These are phyloP conservation scores for Pseudogymnoascus sp. DNA, from an alignment of 2,329 filamentous ascomycete genomes.

Conservation along the genomic window DNA sequence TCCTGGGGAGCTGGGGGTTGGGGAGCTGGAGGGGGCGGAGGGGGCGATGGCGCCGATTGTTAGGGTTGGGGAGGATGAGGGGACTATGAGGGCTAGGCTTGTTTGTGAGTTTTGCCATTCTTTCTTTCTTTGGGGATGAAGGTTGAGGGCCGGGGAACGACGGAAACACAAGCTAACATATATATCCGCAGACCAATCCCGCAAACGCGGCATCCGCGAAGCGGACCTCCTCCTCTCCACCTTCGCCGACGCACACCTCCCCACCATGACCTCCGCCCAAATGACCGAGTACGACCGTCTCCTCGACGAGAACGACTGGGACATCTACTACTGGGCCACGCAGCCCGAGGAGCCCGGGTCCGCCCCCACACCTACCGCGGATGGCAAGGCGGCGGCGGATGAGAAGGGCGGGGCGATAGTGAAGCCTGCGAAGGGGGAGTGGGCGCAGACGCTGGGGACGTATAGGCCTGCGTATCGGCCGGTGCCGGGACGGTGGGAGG, in stretches of 20 bases:
- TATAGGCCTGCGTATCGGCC: slow-evolving; percentile 91
- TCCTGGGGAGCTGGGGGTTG: slow-evolving; percentile 60
- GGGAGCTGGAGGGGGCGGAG: slow-evolving; percentile 76
- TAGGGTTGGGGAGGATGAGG: slow-evolving; percentile 71
- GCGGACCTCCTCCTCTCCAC: slow-evolving; percentile 93
- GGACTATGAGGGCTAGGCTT: slow-evolving; percentile 83
- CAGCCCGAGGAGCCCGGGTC: slow-evolving; percentile 63
- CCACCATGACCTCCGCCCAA: slow-evolving; percentile 62
- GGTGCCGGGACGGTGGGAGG: slow-evolving; percentile 77
- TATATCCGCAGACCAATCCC: slow-evolving; percentile 70
- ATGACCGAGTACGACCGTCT: slow-evolving; percentile 83
- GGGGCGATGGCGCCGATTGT: slow-evolving; percentile 89
- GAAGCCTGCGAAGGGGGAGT: slow-evolving; percentile 58
- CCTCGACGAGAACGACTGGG: slow-evolving; percentile 99
- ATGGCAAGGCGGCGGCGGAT: slow-evolving; percentile 17
- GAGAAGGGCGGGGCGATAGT: slow-evolving; percentile 25
- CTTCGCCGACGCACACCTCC: slow-evolving; percentile 75
- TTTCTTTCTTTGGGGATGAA: not conserved
- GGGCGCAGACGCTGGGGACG: slow-evolving; percentile 91
- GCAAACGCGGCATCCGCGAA: slow-evolving; percentile 92
- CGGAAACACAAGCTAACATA: slow-evolving; percentile 4
- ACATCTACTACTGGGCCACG: slow-evolving; percentile 99
- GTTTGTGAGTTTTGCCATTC: slow-evolving; percentile 47
- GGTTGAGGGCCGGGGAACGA: not conserved
- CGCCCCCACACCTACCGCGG: slow-evolving; percentile 21